Percentiles rank a stretch among this genome's conserved stretches.
These are phyloP conservation scores for Diplosphaera chodatii DNA, from an alignment of 139 green algal genomes.

Conservation along the genomic window DNA sequence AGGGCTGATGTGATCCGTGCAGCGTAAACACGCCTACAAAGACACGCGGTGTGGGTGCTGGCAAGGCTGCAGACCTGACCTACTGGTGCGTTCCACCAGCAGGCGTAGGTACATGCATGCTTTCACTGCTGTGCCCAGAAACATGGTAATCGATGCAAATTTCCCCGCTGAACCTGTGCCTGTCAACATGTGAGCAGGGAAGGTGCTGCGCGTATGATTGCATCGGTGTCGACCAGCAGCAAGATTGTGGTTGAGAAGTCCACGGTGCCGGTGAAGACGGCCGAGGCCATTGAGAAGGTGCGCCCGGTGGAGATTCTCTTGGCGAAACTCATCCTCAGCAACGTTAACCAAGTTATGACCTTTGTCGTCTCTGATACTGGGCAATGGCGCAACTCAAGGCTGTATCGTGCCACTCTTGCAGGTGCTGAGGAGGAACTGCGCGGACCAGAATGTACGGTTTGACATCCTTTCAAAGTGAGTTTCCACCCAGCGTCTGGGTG, in stretches of 20 bases:
- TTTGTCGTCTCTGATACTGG: too few species aligned
- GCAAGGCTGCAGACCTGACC: constrained; percentile 94
- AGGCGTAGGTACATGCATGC: too few species aligned
- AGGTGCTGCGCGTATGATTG: constrained; percentile 90
- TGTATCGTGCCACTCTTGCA: too few species aligned
- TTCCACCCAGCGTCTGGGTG: constrained; percentile 67
- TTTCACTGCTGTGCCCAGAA: too few species aligned
- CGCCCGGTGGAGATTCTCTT: not conserved
- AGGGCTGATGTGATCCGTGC: too few species aligned
- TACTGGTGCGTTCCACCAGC: constrained; percentile 72
- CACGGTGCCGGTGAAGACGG: constrained; percentile 98
- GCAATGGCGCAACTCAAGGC: too few species aligned
- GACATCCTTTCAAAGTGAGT: constrained; percentile 92
- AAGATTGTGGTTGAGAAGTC: constrained; percentile 99
- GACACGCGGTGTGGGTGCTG: constrained; percentile 89
- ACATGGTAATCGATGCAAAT: too few species aligned
- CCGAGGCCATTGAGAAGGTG: constrained; percentile 95
- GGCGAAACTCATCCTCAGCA: too few species aligned
- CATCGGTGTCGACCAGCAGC: constrained; percentile 64
- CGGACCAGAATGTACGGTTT: constrained; percentile 67
- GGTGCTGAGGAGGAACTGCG: constrained; percentile 76
- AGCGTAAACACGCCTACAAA: constrained; percentile 99
- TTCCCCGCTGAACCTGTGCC: too few species aligned
- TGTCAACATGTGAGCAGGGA: constrained; percentile 37
- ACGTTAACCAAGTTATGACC: too few species aligned